phyloP scores from a whole-genome alignment of 768 basidiomycete species.

The Auriscalpium microsporum region DNA sequence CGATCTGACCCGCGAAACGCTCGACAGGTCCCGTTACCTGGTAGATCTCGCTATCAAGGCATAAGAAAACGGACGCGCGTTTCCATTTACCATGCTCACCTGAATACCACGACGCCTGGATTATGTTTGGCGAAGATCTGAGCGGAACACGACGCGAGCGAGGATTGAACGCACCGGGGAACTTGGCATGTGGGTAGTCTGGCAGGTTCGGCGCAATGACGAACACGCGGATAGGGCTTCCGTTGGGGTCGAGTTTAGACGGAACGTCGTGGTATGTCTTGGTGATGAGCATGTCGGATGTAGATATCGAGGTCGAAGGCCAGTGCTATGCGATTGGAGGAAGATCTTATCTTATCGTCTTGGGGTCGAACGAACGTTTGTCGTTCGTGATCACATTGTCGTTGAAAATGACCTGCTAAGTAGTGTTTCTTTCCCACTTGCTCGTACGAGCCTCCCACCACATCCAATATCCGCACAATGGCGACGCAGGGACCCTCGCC shows the following conservation, averaged over 20 bases:
- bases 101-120: constrained; percentile 77
- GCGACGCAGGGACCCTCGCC: constrained; percentile 11
- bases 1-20: constrained; percentile 81
- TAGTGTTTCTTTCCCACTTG: background rate
- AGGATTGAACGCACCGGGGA: constrained; percentile 53
- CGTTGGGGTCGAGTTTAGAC: constrained; percentile 50
- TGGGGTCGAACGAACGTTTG: too few relatives aligned
- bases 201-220: constrained; percentile 73
- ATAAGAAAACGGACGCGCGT: background rate
- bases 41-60: constrained; percentile 72
- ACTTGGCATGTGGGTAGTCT: constrained; percentile 83
- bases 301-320: background rate
- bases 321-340: background rate
- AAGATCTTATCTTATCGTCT: constrained; percentile 1
- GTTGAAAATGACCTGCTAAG: background rate
- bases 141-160: background rate
- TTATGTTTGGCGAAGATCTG: background rate
- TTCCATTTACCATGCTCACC: constrained; percentile 31
- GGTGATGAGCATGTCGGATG: constrained; percentile 64
- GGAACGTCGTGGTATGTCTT: constrained; percentile 73
- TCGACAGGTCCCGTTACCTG: constrained; percentile 97
- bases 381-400: too few relatives aligned
- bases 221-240: constrained; percentile 69
- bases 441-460: background rate
- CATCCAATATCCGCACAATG: constrained; percentile 12